These are phyloP conservation scores for Fusarium piperis DNA, from an alignment of 2,329 filamentous ascomycete genomes.

Conservation along the genomic window DNA sequence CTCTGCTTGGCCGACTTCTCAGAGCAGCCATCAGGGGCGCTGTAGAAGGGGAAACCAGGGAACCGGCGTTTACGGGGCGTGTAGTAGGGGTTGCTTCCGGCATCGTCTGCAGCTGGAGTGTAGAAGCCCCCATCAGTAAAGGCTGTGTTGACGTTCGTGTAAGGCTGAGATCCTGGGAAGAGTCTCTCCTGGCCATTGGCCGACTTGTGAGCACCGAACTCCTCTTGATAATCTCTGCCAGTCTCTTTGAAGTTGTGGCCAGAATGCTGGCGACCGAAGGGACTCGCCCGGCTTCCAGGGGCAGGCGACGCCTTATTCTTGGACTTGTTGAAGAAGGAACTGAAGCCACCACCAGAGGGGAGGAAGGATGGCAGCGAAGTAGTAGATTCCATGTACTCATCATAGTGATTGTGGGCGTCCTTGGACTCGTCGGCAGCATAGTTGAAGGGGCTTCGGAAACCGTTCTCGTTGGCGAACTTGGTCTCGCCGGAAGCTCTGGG, in stretches of 20 bases:
- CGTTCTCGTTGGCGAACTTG: not conserved
- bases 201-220: constrained; percentile 32
- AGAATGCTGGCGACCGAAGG: not conserved
- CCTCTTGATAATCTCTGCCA: constrained; percentile 41
- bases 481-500: not conserved
- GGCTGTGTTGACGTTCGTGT: constrained; percentile 11
- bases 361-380: constrained; percentile 28
- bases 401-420: not conserved
- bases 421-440: not conserved
- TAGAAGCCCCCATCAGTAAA: constrained; percentile 24
- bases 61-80: constrained; percentile 38
- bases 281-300: constrained; percentile 1
- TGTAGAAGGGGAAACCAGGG: constrained; percentile 13
- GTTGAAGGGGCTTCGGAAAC: not conserved
- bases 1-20: constrained; percentile 12
- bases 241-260: constrained; percentile 31
- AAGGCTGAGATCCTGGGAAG: constrained; percentile 19
- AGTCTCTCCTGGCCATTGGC: constrained; percentile 18
- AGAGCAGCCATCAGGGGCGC: constrained; percentile 12
- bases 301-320: constrained; percentile 11
- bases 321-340: constrained; percentile 37
- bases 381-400: constrained; percentile 12
- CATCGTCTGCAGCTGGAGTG: constrained; percentile 14
- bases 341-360: constrained; percentile 28
- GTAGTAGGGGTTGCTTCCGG: constrained; percentile 49